Evolutionary conservation across 352 stramenopile species (phyloP).

Genomic region (Globisporangium canariense): DNA sequence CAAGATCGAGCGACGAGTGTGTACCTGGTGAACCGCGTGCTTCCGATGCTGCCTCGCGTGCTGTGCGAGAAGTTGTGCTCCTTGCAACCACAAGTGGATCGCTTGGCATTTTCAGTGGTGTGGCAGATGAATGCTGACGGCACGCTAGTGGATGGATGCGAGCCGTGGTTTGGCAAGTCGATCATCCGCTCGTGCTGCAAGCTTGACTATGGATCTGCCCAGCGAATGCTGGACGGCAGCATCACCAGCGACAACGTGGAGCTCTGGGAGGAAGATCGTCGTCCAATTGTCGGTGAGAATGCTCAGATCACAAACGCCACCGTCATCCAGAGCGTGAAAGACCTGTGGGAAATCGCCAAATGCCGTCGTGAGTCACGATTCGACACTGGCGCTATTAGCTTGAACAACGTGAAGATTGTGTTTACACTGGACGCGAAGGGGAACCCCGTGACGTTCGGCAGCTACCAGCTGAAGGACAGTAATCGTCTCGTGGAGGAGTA

Average conservation of each 20-base stretch:
- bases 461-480: conserved; percentile 93
- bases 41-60: conserved; percentile 96
- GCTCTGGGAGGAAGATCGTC: conserved; percentile 57
- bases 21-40: conserved; percentile 93
- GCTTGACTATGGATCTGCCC: conserved; percentile 95
- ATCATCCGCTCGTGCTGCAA: conserved; percentile 97
- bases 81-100: conserved; percentile 95
- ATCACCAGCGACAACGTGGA: conserved; percentile 72
- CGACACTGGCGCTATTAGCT: conserved; percentile 89
- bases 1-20: conserved; percentile 92
- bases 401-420: conserved; percentile 93
- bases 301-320: conserved; percentile 42
- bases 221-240: conserved; percentile 94
- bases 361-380: conserved; percentile 84
- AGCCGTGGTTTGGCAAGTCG: conserved; percentile 95
- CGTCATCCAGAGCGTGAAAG: conserved; percentile 65
- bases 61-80: conserved; percentile 97
- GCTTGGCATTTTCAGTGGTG: conserved; percentile 93
- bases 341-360: conserved; percentile 58
- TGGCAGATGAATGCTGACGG: conserved; percentile 97
- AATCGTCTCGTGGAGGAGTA: conserved; percentile 97
- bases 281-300: conserved; percentile 43
- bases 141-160: conserved; percentile 80
- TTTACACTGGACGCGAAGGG: conserved; percentile 93
- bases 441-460: conserved; percentile 83